These are phyloP conservation scores for Fonticula alba DNA, from an alignment of 78 protist genomes.

Conservation along the genomic window DNA sequence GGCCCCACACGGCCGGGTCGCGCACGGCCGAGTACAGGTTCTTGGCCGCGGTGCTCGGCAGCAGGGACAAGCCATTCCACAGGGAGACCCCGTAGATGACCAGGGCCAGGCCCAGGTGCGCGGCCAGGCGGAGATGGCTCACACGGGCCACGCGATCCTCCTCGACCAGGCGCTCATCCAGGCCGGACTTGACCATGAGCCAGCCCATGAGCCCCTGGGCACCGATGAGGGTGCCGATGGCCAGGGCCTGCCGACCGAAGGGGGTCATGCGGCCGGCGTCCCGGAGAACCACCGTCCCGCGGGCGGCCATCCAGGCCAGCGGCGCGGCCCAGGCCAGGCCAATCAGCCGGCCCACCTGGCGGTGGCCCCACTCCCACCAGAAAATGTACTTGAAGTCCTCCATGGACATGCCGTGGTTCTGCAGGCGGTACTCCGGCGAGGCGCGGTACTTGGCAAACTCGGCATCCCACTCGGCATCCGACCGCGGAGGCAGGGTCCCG, in stretches of 20 bases:
- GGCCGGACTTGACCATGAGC: constrained; percentile 82
- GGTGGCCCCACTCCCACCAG: constrained; percentile 69
- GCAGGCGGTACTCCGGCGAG: constrained; percentile 64
- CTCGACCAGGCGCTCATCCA: constrained; percentile 19
- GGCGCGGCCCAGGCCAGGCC: constrained; percentile 67
- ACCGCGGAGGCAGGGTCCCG: constrained; percentile 30
- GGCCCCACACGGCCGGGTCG: too few species aligned
- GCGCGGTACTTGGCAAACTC: constrained; percentile 66
- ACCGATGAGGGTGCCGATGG: background rate
- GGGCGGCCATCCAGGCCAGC: constrained; percentile 22
- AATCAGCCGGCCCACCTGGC: constrained; percentile 44
- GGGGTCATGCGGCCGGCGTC: too few species aligned
- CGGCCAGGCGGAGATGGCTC: constrained; percentile 65
- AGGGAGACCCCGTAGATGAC: constrained; percentile 31
- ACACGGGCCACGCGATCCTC: constrained; percentile 27
- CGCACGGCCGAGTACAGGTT: too few species aligned
- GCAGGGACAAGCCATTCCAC: constrained; percentile 18
- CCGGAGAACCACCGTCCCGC: constrained; percentile 1
- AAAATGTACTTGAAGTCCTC: constrained; percentile 64
- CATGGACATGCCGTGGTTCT: constrained; percentile 21
- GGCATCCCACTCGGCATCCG: constrained; percentile 55
- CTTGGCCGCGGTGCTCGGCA: too few species aligned
- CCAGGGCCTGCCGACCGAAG: too few species aligned
- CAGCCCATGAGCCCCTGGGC: constrained; percentile 72
- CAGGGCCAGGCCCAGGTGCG: constrained; percentile 65